Percentiles rank a stretch among this genome's conserved stretches.
Conservation (phyloP, 306 rosid species). For the Dalbergia cultrata region DNA sequence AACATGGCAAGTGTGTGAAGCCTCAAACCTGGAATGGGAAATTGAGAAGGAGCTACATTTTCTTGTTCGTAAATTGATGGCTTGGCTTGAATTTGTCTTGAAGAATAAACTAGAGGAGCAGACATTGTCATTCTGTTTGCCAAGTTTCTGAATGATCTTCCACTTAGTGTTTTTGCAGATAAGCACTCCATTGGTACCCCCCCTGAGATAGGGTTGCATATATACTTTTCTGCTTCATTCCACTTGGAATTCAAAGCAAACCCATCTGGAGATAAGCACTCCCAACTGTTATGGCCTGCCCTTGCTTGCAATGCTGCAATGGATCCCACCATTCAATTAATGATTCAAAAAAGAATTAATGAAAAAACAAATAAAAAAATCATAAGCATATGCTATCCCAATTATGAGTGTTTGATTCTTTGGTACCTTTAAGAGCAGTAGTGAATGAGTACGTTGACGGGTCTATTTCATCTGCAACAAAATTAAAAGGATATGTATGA, state of each 20-base stretch:
- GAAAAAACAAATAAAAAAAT: background rate
- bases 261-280: constrained; percentile 84
- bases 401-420: background rate
- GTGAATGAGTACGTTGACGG: constrained; percentile 96
- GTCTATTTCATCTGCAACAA: constrained; percentile 88
- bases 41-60: constrained; percentile 54
- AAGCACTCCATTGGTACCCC: constrained; percentile 95
- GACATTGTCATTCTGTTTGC: constrained; percentile 80
- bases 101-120: constrained; percentile 79
- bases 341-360: constrained; percentile 17
- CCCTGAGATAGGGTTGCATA: constrained; percentile 95
- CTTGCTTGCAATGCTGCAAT: constrained; percentile 90
- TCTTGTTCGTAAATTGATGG: constrained; percentile 55
- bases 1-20: constrained; percentile 37
- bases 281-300: constrained; percentile 72
- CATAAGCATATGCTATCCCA: background rate
- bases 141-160: constrained; percentile 76
- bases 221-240: constrained; percentile 97
- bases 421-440: constrained; percentile 83
- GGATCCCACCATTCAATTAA: background rate
- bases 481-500: background rate
- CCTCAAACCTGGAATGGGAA: constrained; percentile 64
- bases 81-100: constrained; percentile 62
- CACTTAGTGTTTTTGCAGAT: constrained; percentile 92
- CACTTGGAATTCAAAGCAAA: constrained; percentile 92